Evolutionary conservation across 495 filamentous ascomycete genomes (phyloP).

Genomic region (Chaetomidium leptoderma): DNA sequence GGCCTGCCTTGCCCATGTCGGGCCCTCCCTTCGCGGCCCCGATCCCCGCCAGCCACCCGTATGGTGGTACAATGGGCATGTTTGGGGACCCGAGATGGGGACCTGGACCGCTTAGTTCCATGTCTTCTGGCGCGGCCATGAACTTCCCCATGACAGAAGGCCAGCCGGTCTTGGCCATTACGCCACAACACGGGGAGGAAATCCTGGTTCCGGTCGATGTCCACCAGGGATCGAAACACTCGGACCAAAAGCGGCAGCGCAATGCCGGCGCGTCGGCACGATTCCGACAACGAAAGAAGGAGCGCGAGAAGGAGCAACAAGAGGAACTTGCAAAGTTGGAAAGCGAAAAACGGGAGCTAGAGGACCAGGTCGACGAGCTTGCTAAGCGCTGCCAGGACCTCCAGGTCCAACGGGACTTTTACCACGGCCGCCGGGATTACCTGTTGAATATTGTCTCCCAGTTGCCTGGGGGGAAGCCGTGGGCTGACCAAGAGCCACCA

Average conservation of each 20-base stretch:
- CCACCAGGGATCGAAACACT: slow-evolving; percentile 76
- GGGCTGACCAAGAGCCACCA: slow-evolving; percentile 45
- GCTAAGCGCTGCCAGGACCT: slow-evolving; percentile 46
- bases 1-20: slow-evolving; percentile 25
- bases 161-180: slow-evolving; percentile 41
- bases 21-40: slow-evolving; percentile 27
- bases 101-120: slow-evolving; percentile 14
- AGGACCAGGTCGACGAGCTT: slow-evolving; percentile 43
- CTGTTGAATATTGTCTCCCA: slow-evolving; percentile 59
- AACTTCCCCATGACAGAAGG: slow-evolving; percentile 38
- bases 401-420: slow-evolving; percentile 44
- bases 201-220: slow-evolving; percentile 65
- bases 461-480: slow-evolving; percentile 48
- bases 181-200: slow-evolving; percentile 41
- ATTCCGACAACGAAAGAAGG: slow-evolving; percentile 83
- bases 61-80: slow-evolving; percentile 21
- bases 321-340: slow-evolving; percentile 60
- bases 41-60: slow-evolving; percentile 20
- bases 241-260: slow-evolving; percentile 86
- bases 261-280: slow-evolving; percentile 91
- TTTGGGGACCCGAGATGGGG: slow-evolving; percentile 36
- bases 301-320: slow-evolving; percentile 74
- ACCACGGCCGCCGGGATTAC: slow-evolving; percentile 57
- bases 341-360: slow-evolving; percentile 49
- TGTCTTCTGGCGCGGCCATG: slow-evolving; percentile 20